Evolutionary conservation across 257 asterid species (phyloP), one percentile per base, ranked within the genome.

Genomic region (Oldenlandia corymbosa): DNA sequence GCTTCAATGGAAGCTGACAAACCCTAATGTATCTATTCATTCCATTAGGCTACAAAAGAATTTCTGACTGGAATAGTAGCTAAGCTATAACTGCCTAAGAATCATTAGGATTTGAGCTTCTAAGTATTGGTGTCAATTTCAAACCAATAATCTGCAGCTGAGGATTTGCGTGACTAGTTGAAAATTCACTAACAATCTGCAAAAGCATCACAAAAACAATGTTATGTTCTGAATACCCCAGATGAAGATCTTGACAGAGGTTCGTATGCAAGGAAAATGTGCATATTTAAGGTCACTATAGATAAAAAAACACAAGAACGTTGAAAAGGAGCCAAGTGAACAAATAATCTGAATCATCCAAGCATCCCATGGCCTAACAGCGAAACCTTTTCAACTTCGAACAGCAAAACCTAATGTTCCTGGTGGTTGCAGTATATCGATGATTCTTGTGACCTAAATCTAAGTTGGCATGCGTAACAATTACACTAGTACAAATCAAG

Each of bases 151-250:
- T 73, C 79, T 67, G 76, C 81, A 87, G 85, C 2, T 34, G 16
- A 21, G 75, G 71, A 70, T 90, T 87, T 23, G 94, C 83, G 77
- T 83, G 88, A 34, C 94, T 84, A 24, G 77, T 66, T 62, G 76
- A 64, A 72, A 77, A 90, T n/a, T 55, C 72, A 13, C 62, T 32
- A 23, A 88, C 79, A 17, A 90, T 85, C 97, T 90, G 94, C 81
- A 71, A 37, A 57, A 72, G 58, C 52, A 64, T 57, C 62, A 41
- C 21, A 64, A 55, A 17, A 13, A 37, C 34, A 32, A 59, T 32
- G 47, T 50, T 41, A 42, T 28, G 50, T 34, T 10, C 20, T 28
- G 4, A 23, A 20, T 50, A 20, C 41, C 37, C 65, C n/a, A 31
- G 11, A 23, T 7, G 18, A 37, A n/a, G 3, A 53, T 5, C 28